phyloP scores from a whole-genome alignment of 306 rosid species.

The Nissolia schottii region DNA sequence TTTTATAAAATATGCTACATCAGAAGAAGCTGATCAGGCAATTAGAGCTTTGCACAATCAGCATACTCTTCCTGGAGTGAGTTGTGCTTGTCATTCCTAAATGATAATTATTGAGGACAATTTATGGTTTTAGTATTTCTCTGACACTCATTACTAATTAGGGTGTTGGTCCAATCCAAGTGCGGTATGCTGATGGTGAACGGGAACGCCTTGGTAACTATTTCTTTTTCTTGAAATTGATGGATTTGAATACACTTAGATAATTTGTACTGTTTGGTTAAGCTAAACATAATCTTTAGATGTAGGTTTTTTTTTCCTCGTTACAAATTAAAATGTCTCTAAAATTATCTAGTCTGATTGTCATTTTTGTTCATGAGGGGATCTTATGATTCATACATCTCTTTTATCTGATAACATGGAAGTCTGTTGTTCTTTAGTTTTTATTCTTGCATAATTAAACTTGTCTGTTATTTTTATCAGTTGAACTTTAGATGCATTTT shows the following conservation, averaged over 20 bases:
- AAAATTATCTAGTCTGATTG: neutral
- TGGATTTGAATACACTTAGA: constrained; percentile 9
- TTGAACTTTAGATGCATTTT: neutral
- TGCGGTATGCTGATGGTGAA: constrained; percentile 98
- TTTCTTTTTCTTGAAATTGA: constrained; percentile 14
- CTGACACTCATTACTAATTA: constrained; percentile 36
- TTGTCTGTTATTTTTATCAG: neutral
- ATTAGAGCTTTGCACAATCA: constrained; percentile 95
- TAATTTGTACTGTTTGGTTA: neutral
- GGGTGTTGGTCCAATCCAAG: constrained; percentile 96
- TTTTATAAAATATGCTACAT: constrained; percentile 87
- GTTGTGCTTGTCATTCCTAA: constrained; percentile 35
- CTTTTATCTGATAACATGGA: neutral
- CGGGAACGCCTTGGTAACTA: constrained; percentile 92
- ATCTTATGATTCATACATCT: neutral
- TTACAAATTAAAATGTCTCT: constrained; percentile 10
- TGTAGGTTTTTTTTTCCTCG: neutral
- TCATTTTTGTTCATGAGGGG: neutral
- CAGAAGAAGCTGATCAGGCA: constrained; percentile 94
- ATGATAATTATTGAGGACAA: constrained; percentile 4
- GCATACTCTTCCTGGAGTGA: constrained; percentile 94
- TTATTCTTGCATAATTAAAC: neutral
- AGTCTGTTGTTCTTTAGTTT: neutral
- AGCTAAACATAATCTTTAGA: neutral
- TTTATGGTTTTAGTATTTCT: constrained; percentile 17